Evolutionary conservation across 1,139 yeast genomes (phyloP).

Genomic region (Debaryomyces psychrophilus): DNA sequence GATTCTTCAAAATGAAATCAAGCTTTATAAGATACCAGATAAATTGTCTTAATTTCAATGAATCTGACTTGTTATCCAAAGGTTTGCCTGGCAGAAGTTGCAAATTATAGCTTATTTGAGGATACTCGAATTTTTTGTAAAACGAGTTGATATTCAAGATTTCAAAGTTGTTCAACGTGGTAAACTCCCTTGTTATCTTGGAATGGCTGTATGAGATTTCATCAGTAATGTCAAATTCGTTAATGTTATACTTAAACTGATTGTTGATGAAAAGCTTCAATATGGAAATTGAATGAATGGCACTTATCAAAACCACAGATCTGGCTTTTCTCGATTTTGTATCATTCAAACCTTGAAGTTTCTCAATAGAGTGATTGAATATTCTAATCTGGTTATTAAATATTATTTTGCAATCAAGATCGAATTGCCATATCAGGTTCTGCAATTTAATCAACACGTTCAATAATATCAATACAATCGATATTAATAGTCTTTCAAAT

Average conservation of each 20-base stretch:
- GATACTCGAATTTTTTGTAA: slow-evolving; percentile 29
- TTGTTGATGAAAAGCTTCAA: slow-evolving; percentile 34
- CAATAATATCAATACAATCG: slow-evolving; percentile 33
- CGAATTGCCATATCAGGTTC: slow-evolving; percentile 11
- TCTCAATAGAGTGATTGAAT: slow-evolving; percentile 30
- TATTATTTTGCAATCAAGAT: slow-evolving; percentile 19
- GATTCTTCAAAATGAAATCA: slow-evolving; percentile 26
- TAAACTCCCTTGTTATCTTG: slow-evolving; percentile 11
- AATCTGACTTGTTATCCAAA: slow-evolving; percentile 24
- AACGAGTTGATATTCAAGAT: slow-evolving; percentile 28
- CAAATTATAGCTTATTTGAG: slow-evolving; percentile 19
- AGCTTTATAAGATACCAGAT: slow-evolving; percentile 38
- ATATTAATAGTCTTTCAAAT: slow-evolving; percentile 32
- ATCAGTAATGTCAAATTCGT: slow-evolving; percentile 15
- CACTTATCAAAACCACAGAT: slow-evolving; percentile 28
- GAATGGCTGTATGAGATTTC: slow-evolving; percentile 21
- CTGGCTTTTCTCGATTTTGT: slow-evolving; percentile 17
- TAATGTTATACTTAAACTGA: slow-evolving; percentile 10
- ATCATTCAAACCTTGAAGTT: slow-evolving; percentile 18
- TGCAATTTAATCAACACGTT: slow-evolving; percentile 24
- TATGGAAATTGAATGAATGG: slow-evolving; percentile 36
- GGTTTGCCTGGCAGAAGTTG: slow-evolving; percentile 9
- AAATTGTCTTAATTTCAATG: slow-evolving; percentile 32
- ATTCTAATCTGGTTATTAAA: slow-evolving; percentile 39
- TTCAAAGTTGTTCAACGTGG: slow-evolving; percentile 29